Evolutionary conservation across 139 green algal species (phyloP).

Genomic region (Yamagishiella unicocca): DNA sequence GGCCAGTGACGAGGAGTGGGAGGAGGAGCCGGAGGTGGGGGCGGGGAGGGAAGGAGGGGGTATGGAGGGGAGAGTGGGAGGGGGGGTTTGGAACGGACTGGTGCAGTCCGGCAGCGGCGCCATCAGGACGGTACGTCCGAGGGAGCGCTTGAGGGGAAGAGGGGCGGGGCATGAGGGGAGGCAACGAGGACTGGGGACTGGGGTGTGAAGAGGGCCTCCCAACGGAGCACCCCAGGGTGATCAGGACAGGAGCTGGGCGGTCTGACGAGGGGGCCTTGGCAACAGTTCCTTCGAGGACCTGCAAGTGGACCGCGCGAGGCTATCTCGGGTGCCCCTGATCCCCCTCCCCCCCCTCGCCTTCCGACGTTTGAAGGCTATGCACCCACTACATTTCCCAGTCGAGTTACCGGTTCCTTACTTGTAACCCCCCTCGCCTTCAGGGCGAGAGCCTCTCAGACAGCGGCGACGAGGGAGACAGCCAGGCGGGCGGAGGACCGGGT

Average conservation of each 20-base stretch:
- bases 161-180: no score
- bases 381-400: no score
- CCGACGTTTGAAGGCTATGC: background rate
- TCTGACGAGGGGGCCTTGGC: no score
- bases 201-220: no score
- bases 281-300: background rate
- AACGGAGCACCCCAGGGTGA: no score
- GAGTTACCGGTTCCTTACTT: no score
- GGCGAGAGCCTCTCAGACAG: conserved; percentile 50
- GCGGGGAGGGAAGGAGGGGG: background rate
- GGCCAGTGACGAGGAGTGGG: conserved; percentile 85
- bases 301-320: background rate
- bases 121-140: no score
- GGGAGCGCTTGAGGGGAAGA: no score
- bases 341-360: background rate
- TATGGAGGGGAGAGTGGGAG: background rate
- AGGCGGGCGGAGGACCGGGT: conserved; percentile 43
- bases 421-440: conserved; percentile 8
- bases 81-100: background rate
- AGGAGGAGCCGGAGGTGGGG: conserved; percentile 80
- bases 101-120: background rate
- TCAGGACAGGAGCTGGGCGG: no score
- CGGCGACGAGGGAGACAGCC: conserved; percentile 18
- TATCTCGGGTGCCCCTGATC: background rate
- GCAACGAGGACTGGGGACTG: no score